Evolutionary conservation across 257 asterid species (phyloP).

Genomic region (Solanum rostratum): DNA sequence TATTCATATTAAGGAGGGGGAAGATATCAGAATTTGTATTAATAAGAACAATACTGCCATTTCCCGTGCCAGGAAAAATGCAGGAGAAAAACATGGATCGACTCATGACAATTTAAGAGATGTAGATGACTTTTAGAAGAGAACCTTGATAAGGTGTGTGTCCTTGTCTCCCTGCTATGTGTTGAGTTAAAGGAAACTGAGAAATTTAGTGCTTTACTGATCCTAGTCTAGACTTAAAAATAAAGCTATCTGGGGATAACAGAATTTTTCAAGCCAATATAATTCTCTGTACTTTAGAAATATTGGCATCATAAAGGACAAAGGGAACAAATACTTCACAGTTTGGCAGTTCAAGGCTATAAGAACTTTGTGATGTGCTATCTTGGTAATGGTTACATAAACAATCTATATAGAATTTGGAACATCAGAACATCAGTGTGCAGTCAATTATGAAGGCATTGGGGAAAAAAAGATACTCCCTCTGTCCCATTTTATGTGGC

Average conservation of each 20-base stretch:
- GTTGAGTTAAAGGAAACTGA: background rate
- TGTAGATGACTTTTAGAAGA: background rate
- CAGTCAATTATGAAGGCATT: background rate
- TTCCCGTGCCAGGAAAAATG: background rate
- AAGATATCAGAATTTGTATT: background rate
- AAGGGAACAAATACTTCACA: background rate
- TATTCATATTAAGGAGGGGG: background rate
- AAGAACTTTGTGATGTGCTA: background rate
- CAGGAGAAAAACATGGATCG: background rate
- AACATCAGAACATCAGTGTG: background rate
- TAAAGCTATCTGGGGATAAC: background rate
- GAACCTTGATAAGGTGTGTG: background rate
- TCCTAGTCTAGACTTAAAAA: background rate
- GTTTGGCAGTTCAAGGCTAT: background rate
- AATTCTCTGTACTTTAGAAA: background rate
- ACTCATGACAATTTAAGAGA: background rate
- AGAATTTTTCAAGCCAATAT: background rate
- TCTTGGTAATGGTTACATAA: background rate
- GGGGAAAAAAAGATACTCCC: background rate
- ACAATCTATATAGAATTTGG: background rate
- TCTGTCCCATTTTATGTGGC: too few relatives aligned
- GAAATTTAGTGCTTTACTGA: background rate
- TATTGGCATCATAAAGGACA: background rate
- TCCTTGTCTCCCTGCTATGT: background rate
- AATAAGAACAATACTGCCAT: background rate